Evolutionary conservation across 2,329 filamentous ascomycete genomes (phyloP).

Genomic region (Beauveria sp.): DNA sequence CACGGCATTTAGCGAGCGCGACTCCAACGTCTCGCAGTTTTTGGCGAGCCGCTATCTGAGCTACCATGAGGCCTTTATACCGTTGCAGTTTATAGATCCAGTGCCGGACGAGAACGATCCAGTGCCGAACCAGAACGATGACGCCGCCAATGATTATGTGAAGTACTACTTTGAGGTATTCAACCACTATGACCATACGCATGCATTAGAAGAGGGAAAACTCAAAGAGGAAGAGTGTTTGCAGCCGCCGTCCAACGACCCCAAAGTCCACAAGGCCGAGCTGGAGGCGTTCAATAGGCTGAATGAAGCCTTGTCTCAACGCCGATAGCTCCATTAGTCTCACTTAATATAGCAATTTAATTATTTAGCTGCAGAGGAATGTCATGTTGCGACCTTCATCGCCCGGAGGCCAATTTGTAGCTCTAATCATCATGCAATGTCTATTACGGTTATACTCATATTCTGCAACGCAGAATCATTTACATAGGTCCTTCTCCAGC

Average conservation of each 20-base stretch:
- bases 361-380: too few relatives aligned
- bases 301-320: not conserved
- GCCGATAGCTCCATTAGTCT: not conserved
- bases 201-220: not conserved
- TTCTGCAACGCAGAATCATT: slow-evolving; percentile 10
- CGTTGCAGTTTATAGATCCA: not conserved
- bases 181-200: not conserved
- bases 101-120: not conserved
- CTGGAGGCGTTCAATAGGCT: not conserved
- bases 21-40: not conserved
- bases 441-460: slow-evolving; percentile 11
- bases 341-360: not conserved
- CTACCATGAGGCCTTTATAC: not conserved
- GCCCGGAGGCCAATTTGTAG: too few relatives aligned
- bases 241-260: not conserved
- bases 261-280: not conserved
- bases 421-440: slow-evolving; percentile 9
- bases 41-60: not conserved
- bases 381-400: not conserved
- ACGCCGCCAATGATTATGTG: not conserved
- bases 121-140: not conserved
- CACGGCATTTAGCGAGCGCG: not conserved
- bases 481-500: slow-evolving; percentile 3
- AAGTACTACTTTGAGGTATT: not conserved
- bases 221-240: not conserved